These are phyloP conservation scores for Pyricularia grisea DNA, from an alignment of 2,329 filamentous ascomycete species.

Conservation along the genomic window DNA sequence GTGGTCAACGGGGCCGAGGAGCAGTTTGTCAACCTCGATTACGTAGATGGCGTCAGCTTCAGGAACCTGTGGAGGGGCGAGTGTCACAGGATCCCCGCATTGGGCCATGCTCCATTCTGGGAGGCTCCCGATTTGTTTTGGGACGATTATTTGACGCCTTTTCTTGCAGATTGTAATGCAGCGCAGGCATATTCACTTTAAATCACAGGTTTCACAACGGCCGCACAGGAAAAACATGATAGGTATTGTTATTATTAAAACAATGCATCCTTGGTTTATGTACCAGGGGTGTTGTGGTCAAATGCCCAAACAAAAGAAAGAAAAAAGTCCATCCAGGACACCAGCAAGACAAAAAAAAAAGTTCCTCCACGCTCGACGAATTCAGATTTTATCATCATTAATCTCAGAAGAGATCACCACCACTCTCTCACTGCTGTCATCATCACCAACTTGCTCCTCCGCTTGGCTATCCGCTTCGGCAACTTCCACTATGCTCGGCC, in stretches of 20 bases:
- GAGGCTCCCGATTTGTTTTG: background rate
- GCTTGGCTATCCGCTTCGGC: background rate
- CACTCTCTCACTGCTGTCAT: no score
- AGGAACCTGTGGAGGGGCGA: background rate
- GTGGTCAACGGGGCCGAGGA: background rate
- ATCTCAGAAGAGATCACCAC: constrained; percentile 1
- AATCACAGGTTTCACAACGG: background rate
- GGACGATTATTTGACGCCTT: background rate
- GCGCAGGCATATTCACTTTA: background rate
- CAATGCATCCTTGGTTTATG: background rate
- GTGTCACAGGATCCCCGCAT: background rate
- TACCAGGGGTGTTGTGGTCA: background rate
- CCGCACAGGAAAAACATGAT: background rate
- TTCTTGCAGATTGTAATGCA: background rate
- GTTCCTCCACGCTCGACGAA: background rate
- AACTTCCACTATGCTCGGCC: constrained; percentile 14
- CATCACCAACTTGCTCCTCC: background rate
- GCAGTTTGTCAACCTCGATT: background rate
- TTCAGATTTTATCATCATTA: background rate
- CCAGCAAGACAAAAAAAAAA: background rate
- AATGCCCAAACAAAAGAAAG: background rate
- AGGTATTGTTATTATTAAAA: background rate
- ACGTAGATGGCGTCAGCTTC: background rate
- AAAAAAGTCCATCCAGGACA: background rate
- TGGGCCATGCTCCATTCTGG: background rate